Evolutionary conservation across 176 grass and related monocot species (phyloP).

Genomic region (Oryza coarctata): DNA sequence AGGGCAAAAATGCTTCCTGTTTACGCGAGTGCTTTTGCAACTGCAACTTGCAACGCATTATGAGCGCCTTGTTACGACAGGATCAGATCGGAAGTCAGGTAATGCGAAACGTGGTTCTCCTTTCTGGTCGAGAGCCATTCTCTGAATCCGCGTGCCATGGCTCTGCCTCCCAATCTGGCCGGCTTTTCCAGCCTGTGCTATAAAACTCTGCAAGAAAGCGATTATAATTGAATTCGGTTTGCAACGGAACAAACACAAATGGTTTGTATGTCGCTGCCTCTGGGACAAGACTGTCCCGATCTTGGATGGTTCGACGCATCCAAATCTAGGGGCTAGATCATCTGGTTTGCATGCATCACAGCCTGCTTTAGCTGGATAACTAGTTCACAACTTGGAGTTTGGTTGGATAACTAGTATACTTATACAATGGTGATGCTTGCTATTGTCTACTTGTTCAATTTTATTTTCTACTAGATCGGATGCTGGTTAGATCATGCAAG

Average conservation of each 20-base stretch:
- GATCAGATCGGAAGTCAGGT: background rate
- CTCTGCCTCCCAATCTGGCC: background rate
- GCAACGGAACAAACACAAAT: background rate
- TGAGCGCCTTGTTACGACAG: background rate
- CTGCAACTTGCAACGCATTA: background rate
- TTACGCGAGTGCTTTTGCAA: background rate
- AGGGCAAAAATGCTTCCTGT: constrained; percentile 1
- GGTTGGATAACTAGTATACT: background rate
- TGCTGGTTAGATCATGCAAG: background rate
- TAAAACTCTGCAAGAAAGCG: background rate
- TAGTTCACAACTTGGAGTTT: background rate
- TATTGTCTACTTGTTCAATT: background rate
- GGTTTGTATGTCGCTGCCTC: background rate
- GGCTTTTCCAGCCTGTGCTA: constrained; percentile 33
- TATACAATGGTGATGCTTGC: background rate
- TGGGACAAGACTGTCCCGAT: constrained; percentile 8
- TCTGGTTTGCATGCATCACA: background rate
- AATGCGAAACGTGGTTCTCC: constrained; percentile 29
- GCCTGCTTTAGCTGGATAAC: background rate
- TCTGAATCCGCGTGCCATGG: background rate
- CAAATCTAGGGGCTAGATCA: background rate
- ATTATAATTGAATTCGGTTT: background rate
- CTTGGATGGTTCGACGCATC: constrained; percentile 5
- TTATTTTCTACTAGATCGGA: background rate
- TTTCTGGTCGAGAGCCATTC: background rate